Percentiles rank a stretch among this genome's conserved stretches.
phyloP scores from a whole-genome alignment of 805 yeast species.

The Sugiyamaella boreocaroliniensis region DNA sequence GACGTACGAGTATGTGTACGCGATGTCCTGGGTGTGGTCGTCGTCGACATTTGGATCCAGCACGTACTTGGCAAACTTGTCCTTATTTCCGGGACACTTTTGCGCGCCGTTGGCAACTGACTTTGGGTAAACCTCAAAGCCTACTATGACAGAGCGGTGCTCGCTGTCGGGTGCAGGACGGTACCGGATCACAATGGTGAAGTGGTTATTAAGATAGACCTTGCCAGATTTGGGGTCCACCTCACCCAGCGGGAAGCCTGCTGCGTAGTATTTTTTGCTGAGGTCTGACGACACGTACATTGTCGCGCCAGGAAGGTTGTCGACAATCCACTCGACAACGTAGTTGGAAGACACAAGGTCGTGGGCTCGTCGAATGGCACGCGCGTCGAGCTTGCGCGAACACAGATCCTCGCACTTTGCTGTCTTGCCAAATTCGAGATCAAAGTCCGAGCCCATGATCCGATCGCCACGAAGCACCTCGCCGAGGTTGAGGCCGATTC shows the following conservation, averaged over 20 bases:
- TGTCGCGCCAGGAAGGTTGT: constrained; percentile 83
- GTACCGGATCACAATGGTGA: constrained; percentile 71
- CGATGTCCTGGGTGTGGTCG: constrained; percentile 35
- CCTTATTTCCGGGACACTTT: constrained; percentile 69
- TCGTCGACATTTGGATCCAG: constrained; percentile 32
- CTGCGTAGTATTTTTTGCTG: constrained; percentile 64
- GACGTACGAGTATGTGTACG: constrained; percentile 78
- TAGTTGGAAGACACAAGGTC: constrained; percentile 59
- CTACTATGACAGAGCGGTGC: constrained; percentile 50
- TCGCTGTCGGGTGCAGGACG: constrained; percentile 40
- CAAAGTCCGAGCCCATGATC: constrained; percentile 66
- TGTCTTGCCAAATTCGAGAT: constrained; percentile 58
- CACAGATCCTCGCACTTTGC: constrained; percentile 61
- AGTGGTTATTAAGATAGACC: constrained; percentile 68
- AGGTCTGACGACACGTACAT: constrained; percentile 58
- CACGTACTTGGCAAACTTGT: constrained; percentile 50
- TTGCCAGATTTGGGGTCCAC: constrained; percentile 45
- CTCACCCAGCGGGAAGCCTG: constrained; percentile 83
- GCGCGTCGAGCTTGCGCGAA: constrained; percentile 50
- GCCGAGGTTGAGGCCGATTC: constrained; percentile 58
- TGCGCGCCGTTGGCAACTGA: constrained; percentile 50
- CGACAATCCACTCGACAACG: constrained; percentile 76
- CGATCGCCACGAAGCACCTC: constrained; percentile 79
- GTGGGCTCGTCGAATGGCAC: constrained; percentile 49
- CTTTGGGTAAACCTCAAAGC: constrained; percentile 84